A percentile compares a stretch with the other conserved stretches of the same genome.
These are phyloP conservation scores for Verruconis gallopava DNA, from an alignment of 2,329 filamentous ascomycete species.

Conservation along the genomic window DNA sequence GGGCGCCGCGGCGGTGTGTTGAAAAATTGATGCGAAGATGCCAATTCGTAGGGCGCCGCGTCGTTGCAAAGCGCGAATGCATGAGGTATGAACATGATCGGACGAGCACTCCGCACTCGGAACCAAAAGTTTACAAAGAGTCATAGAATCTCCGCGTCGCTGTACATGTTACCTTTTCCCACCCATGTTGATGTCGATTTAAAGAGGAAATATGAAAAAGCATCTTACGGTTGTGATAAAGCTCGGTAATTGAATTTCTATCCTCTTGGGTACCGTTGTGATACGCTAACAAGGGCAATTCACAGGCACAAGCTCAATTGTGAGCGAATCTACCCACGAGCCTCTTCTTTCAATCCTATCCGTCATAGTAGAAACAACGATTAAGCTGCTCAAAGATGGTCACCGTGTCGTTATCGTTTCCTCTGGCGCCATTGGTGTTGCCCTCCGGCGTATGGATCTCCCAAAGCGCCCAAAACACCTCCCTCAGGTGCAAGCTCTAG, in stretches of 20 bases:
- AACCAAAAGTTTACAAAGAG: not conserved
- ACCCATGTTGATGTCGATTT: too few species aligned
- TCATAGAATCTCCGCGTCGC: not conserved
- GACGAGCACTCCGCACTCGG: conserved; percentile 1
- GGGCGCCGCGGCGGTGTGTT: too few species aligned
- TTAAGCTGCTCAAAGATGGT: conserved; percentile 76
- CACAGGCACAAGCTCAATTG: conserved; percentile 93
- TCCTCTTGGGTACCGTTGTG: not conserved
- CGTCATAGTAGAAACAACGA: conserved; percentile 86
- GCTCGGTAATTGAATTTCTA: conserved; percentile 56
- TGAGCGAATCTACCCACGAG: conserved; percentile 90
- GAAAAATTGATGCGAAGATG: too few species aligned
- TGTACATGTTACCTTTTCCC: too few species aligned
- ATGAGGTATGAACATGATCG: too few species aligned
- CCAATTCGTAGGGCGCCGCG: too few species aligned
- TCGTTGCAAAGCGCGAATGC: too few species aligned
- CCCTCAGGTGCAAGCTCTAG: conserved; percentile 80
- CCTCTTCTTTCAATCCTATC: conserved; percentile 83
- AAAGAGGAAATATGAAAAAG: conserved; percentile 50
- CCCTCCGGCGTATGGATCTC: conserved; percentile 77
- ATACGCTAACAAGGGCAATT: conserved; percentile 19
- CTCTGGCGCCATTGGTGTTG: conserved; percentile 91
- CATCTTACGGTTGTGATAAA: conserved; percentile 74
- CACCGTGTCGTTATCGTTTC: conserved; percentile 94
- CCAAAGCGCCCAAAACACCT: conserved; percentile 81